A percentile compares a stretch with the other conserved stretches of the same genome.
These are phyloP conservation scores for Gastrodia elata DNA, from an alignment of 106 monocot species.

Conservation along the genomic window DNA sequence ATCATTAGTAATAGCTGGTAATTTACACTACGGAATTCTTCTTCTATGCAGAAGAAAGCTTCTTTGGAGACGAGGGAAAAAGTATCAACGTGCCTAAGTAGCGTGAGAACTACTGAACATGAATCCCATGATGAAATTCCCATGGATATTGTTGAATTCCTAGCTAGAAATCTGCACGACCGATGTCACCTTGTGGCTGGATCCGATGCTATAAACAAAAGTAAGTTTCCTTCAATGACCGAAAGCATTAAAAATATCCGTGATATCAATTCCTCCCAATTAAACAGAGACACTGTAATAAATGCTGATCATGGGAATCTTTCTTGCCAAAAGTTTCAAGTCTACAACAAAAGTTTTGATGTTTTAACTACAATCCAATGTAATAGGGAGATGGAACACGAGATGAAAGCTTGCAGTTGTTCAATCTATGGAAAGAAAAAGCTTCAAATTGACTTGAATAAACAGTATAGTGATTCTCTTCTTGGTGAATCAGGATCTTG, in stretches of 20 bases:
- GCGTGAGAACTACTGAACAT: constrained; percentile 6
- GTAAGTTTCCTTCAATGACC: constrained; percentile 8
- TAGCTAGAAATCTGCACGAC: constrained; percentile 68
- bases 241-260: constrained; percentile 1
- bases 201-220: constrained; percentile 5
- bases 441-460: constrained; percentile 16
- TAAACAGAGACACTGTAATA: constrained; percentile 3
- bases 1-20: background rate
- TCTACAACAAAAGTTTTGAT: background rate
- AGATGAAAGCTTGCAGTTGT: constrained; percentile 4
- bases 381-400: constrained; percentile 1
- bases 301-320: constrained; percentile 8
- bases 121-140: constrained; percentile 56
- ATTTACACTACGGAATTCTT: constrained; percentile 23
- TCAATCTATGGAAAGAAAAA: constrained; percentile 4
- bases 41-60: background rate
- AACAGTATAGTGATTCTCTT: constrained; percentile 16
- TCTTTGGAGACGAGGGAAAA: constrained; percentile 6
- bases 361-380: background rate
- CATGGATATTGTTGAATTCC: constrained; percentile 87
- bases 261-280: background rate
- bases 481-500: constrained; percentile 4
- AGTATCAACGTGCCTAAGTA: constrained; percentile 18
- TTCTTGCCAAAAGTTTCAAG: background rate
- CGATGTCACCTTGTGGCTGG: constrained; percentile 26